These are phyloP conservation scores for Chara braunii DNA, from an alignment of 139 green algal genomes.

Conservation along the genomic window DNA sequence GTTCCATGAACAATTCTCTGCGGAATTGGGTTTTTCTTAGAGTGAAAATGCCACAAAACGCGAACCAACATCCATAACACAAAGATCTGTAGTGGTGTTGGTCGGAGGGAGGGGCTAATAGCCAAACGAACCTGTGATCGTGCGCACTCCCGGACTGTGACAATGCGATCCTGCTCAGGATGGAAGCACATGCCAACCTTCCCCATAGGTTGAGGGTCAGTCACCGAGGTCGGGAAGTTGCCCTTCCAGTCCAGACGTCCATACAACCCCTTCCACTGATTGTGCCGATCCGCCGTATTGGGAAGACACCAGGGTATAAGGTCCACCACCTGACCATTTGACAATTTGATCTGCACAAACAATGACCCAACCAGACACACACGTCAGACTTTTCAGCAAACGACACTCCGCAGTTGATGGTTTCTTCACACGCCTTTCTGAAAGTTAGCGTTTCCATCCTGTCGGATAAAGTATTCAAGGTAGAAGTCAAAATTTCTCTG, in stretches of 20 bases:
- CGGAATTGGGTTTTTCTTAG: no score
- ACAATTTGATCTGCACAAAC: constrained; percentile 39
- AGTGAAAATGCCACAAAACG: no score
- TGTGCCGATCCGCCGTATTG: constrained; percentile 88
- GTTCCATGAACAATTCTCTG: no score
- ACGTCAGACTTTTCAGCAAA: no score
- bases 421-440: no score
- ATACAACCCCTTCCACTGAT: constrained; percentile 92
- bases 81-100: no score
- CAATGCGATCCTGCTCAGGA: constrained; percentile 88
- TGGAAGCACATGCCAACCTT: constrained; percentile 96
- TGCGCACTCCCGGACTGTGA: constrained; percentile 88
- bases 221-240: constrained; percentile 96
- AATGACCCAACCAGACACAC: constrained; percentile 5
- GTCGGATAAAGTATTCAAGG: no score
- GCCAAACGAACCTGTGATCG: constrained; percentile 81
- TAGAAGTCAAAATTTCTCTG: no score
- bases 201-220: constrained; percentile 95
- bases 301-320: constrained; percentile 94
- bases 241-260: constrained; percentile 78
- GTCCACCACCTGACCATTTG: constrained; percentile 55
- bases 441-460: no score
- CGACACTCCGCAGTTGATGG: no score
- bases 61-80: no score
- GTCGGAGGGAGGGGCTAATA: no score